Conservation (phyloP, 2,329 filamentous ascomycete species). For the Penicillium glabrum region DNA sequence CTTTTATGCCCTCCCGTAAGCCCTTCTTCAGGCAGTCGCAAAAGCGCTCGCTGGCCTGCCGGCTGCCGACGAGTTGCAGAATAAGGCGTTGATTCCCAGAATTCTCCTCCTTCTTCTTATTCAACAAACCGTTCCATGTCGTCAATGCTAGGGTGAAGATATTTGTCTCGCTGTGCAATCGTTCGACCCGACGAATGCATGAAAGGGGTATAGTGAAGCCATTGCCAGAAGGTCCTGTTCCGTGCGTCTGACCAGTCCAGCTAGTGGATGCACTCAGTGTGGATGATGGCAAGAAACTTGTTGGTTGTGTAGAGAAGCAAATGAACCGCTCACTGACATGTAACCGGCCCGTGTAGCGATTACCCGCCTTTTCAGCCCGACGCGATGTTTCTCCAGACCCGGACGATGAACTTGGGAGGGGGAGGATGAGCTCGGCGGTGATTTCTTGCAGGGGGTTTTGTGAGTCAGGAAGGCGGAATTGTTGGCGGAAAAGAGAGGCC, state of each 20-base stretch:
- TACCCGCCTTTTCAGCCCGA: constrained; percentile 63
- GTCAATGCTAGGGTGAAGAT: constrained; percentile 91
- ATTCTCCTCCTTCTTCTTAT: constrained; percentile 55
- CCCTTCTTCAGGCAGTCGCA: constrained; percentile 94
- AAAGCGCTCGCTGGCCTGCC: constrained; percentile 88
- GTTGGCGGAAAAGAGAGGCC: constrained; percentile 86
- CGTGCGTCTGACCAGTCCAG: constrained; percentile 91
- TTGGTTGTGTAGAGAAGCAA: constrained; percentile 92
- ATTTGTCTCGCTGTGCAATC: constrained; percentile 88
- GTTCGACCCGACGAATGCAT: constrained; percentile 86
- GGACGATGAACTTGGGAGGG: constrained; percentile 58
- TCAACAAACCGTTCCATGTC: constrained; percentile 77
- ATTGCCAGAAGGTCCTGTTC: constrained; percentile 88
- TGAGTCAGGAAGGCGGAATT: constrained; percentile 90
- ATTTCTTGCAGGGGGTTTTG: constrained; percentile 96
- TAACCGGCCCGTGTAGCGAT: constrained; percentile 87
- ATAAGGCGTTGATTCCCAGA: constrained; percentile 83
- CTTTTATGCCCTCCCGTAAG: constrained; percentile 80
- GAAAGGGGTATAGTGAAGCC: constrained; percentile 94
- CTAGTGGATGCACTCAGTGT: constrained; percentile 76
- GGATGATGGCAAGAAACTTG: constrained; percentile 79
- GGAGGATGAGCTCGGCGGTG: constrained; percentile 89
- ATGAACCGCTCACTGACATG: constrained; percentile 93
- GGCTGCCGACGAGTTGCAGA: constrained; percentile 83
- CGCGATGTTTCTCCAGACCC: constrained; percentile 63